A percentile compares a stretch with the other conserved stretches of the same genome.
Conservation (phyloP, 106 monocot genomes). For the Phalaenopsis aphrodite region DNA sequence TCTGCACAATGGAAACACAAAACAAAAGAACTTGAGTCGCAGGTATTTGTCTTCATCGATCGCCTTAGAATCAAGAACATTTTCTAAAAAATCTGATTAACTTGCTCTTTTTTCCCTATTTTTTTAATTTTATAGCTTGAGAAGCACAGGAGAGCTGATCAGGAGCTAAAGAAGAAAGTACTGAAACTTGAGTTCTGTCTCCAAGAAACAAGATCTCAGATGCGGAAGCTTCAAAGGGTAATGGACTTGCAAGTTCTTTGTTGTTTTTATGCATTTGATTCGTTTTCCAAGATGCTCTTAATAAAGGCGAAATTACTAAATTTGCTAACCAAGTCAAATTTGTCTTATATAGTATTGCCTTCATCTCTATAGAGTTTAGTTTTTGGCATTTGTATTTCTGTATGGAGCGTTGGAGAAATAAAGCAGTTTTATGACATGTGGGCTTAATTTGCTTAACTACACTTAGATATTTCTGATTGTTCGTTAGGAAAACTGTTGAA, state of each 20-base stretch:
- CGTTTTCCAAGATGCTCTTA: neutral
- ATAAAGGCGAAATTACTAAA: neutral
- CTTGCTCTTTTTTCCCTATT: neutral
- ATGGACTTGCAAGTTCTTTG: neutral
- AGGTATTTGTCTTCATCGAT: constrained; percentile 29
- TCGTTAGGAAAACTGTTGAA: neutral
- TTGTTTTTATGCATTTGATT: neutral
- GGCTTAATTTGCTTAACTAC: no score
- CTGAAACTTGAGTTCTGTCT: constrained; percentile 90
- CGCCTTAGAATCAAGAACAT: neutral
- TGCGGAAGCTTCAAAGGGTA: constrained; percentile 89
- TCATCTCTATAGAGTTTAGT: no score
- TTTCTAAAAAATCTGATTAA: constrained; percentile 4
- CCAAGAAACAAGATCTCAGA: constrained; percentile 73
- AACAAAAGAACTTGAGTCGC: constrained; percentile 68
- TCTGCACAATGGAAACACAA: constrained; percentile 82
- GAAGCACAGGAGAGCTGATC: constrained; percentile 68
- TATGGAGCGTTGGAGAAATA: no score
- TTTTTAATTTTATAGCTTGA: constrained; percentile 39
- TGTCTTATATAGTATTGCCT: no score
- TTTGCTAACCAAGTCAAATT: no score
- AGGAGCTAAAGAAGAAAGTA: constrained; percentile 88
- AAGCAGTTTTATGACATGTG: no score
- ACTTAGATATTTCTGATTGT: neutral
- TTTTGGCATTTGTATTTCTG: no score